phyloP scores from a whole-genome alignment of 805 yeast genomes.

The Schwanniomyces pseudopolymorphus region DNA sequence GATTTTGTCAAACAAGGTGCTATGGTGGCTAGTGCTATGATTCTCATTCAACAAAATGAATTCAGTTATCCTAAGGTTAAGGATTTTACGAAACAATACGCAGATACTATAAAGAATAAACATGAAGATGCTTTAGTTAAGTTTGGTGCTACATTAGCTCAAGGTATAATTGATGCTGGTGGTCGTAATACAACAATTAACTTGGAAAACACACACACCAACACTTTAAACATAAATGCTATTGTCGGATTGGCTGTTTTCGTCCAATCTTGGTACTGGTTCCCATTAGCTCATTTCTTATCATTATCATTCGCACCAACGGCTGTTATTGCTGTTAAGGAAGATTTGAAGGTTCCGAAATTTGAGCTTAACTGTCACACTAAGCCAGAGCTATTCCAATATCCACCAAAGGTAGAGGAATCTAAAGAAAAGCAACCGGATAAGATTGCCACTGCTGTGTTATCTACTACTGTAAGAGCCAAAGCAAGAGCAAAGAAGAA shows the following conservation, averaged over 20 bases:
- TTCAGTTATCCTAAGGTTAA: constrained; percentile 77
- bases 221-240: constrained; percentile 85
- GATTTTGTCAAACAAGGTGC: constrained; percentile 99
- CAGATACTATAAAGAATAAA: constrained; percentile 76
- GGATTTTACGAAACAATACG: constrained; percentile 69
- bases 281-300: constrained; percentile 91
- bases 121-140: constrained; percentile 96
- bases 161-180: constrained; percentile 98
- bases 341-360: constrained; percentile 83
- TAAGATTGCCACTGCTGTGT: constrained; percentile 87
- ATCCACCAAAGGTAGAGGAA: constrained; percentile 86
- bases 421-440: constrained; percentile 80
- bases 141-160: constrained; percentile 95
- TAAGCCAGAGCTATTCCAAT: constrained; percentile 75
- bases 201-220: constrained; percentile 84
- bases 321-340: constrained; percentile 75
- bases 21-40: constrained; percentile 86
- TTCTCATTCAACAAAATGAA: constrained; percentile 84
- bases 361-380: constrained; percentile 79
- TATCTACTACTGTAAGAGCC: constrained; percentile 93
- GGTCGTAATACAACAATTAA: constrained; percentile 96
- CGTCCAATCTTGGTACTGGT: constrained; percentile 98
- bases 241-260: constrained; percentile 90
- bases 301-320: constrained; percentile 92
- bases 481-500: constrained; percentile 83